Evolutionary conservation across 2,329 filamentous ascomycete genomes (phyloP).

Genomic region (Cladophialophora bantiana): DNA sequence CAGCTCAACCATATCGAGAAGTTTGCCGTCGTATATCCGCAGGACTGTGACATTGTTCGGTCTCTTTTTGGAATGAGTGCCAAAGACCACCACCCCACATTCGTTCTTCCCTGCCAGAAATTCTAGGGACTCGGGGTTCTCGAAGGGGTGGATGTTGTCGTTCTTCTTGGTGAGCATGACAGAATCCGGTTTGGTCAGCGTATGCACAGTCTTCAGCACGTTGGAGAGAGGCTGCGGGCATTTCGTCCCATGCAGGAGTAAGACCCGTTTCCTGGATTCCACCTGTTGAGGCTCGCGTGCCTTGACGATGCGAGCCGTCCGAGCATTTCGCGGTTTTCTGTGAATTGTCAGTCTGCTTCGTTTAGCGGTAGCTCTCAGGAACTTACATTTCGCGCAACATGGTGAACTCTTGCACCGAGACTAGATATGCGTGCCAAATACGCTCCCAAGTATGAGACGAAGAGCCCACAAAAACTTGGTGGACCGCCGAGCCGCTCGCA

Average conservation of each 20-base stretch:
- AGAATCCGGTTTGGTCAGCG: constrained; percentile 81
- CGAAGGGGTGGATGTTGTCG: constrained; percentile 85
- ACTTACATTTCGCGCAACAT: constrained; percentile 56
- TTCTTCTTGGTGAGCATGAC: constrained; percentile 99
- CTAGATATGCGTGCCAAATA: neutral
- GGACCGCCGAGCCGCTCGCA: neutral
- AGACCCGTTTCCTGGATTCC: constrained; percentile 88
- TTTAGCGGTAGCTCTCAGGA: neutral
- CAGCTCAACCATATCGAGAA: constrained; percentile 94
- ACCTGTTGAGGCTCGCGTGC: constrained; percentile 86
- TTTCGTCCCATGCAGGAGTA: constrained; percentile 87
- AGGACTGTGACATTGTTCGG: constrained; percentile 85
- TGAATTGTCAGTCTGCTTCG: neutral
- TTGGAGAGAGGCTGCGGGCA: constrained; percentile 84
- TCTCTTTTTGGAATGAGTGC: constrained; percentile 89
- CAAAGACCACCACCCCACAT: constrained; percentile 82
- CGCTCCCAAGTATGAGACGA: neutral
- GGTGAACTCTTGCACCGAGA: constrained; percentile 28
- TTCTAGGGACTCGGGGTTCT: constrained; percentile 84
- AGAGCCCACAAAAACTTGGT: neutral
- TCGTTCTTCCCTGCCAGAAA: constrained; percentile 99
- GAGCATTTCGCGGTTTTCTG: constrained; percentile 75
- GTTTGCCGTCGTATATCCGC: constrained; percentile 82
- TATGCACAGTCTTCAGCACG: constrained; percentile 82
- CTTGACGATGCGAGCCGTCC: constrained; percentile 93